Conservation (phyloP, 2,329 filamentous ascomycete genomes). For the Xylaria sp. region DNA sequence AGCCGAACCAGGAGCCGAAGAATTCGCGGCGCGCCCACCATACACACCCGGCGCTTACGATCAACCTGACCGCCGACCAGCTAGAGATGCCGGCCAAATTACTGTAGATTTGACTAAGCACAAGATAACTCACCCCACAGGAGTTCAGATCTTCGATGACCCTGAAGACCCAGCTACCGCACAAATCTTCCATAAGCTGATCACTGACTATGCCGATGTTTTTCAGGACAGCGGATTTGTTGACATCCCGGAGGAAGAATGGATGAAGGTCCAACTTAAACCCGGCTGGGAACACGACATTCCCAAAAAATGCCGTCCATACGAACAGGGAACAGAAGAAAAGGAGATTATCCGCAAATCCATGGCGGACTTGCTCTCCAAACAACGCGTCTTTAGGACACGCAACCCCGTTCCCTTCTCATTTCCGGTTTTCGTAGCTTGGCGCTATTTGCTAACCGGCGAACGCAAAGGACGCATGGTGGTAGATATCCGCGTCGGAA, state of each 20-base stretch:
- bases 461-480: background rate
- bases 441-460: background rate
- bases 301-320: background rate
- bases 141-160: background rate
- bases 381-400: background rate
- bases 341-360: background rate
- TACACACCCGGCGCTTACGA: background rate
- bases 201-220: background rate
- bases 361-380: background rate
- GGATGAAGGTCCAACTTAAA: background rate
- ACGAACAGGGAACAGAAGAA: background rate
- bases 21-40: background rate
- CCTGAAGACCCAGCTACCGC: background rate
- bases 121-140: background rate
- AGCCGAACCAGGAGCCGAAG: background rate
- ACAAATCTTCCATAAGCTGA: background rate
- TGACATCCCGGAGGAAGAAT: background rate
- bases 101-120: background rate
- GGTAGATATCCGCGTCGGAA: background rate
- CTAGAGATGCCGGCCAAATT: too few relatives aligned
- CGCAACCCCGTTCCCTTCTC: background rate
- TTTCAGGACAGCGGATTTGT: background rate
- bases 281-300: background rate
- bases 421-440: background rate
- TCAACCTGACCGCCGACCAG: background rate